Evolutionary conservation across 345 rosid species (phyloP).

Genomic region (Laguncularia racemosa): DNA sequence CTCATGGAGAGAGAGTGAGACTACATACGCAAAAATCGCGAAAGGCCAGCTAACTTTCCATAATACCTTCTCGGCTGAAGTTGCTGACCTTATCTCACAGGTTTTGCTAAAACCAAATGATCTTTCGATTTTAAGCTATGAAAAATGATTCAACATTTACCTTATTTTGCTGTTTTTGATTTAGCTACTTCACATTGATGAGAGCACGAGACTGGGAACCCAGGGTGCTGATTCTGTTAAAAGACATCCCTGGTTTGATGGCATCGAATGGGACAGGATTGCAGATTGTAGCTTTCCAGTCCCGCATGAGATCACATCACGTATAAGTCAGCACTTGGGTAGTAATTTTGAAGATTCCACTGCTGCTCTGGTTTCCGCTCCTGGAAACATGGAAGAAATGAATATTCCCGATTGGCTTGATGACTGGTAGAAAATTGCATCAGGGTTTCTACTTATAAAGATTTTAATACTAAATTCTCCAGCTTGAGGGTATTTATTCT

Average conservation of each 20-base stretch:
- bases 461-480: too few relatives aligned
- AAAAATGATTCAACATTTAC: neutral
- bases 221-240: constrained; percentile 48
- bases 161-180: neutral
- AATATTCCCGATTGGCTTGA: constrained; percentile 65
- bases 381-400: constrained; percentile 35
- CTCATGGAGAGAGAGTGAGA: constrained; percentile 80
- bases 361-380: constrained; percentile 26
- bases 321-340: constrained; percentile 43
- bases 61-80: constrained; percentile 45
- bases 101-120: constrained; percentile 20
- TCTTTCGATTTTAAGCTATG: neutral
- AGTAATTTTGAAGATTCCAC: constrained; percentile 26
- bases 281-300: constrained; percentile 39
- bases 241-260: constrained; percentile 71
- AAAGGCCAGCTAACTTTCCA: constrained; percentile 67
- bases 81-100: constrained; percentile 70
- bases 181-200: constrained; percentile 80
- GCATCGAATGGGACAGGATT: constrained; percentile 55
- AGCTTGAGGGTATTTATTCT: too few relatives aligned
- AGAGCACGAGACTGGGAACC: constrained; percentile 60
- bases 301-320: constrained; percentile 49
- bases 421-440: constrained; percentile 50
- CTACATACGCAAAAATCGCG: constrained; percentile 62
- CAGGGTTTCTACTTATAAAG: too few relatives aligned